A percentile compares a stretch with the other conserved stretches of the same genome.
Conservation (phyloP, 352 stramenopile genomes). For the Globisporangium apiculatum region DNA sequence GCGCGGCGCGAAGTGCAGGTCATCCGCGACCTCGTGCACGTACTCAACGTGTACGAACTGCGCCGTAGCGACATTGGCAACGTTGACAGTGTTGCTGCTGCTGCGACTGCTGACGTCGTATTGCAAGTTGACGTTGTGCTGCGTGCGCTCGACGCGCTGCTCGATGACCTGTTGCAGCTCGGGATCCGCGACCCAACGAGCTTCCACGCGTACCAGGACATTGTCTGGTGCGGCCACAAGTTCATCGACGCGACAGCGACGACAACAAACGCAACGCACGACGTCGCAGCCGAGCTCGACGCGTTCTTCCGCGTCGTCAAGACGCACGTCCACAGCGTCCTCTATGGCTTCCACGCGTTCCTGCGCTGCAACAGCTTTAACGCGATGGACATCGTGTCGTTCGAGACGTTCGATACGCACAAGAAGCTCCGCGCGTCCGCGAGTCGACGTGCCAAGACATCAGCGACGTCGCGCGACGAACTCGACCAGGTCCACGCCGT, state of each 20-base stretch:
- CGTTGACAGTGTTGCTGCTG: neutral
- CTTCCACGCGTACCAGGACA: conserved; percentile 77
- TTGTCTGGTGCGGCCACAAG: conserved; percentile 79
- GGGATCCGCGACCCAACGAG: conserved; percentile 52
- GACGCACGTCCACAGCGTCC: conserved; percentile 54
- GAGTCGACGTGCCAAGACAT: conserved; percentile 12
- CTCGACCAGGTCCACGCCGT: conserved; percentile 37
- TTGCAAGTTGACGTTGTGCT: conserved; percentile 28
- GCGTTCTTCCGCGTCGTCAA: conserved; percentile 45
- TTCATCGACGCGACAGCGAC: conserved; percentile 19
- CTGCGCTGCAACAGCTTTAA: conserved; percentile 80
- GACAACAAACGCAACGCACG: conserved; percentile 8
- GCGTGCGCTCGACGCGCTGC: conserved; percentile 34
- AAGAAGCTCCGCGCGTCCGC: conserved; percentile 38
- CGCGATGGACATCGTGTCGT: conserved; percentile 56
- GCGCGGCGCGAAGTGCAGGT: conserved; percentile 58
- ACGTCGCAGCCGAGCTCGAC: conserved; percentile 26
- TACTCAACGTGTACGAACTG: conserved; percentile 49
- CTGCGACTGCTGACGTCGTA: conserved; percentile 2
- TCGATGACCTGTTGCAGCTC: conserved; percentile 45
- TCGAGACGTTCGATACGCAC: conserved; percentile 70
- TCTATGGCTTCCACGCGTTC: conserved; percentile 74
- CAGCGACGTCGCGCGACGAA: conserved; percentile 21
- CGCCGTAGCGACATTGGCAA: neutral
- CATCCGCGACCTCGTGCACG: conserved; percentile 44